Evolutionary conservation across 768 basidiomycete species (phyloP), one percentile per base, ranked within the genome.

Genomic region (Mycena chlorophos): DNA sequence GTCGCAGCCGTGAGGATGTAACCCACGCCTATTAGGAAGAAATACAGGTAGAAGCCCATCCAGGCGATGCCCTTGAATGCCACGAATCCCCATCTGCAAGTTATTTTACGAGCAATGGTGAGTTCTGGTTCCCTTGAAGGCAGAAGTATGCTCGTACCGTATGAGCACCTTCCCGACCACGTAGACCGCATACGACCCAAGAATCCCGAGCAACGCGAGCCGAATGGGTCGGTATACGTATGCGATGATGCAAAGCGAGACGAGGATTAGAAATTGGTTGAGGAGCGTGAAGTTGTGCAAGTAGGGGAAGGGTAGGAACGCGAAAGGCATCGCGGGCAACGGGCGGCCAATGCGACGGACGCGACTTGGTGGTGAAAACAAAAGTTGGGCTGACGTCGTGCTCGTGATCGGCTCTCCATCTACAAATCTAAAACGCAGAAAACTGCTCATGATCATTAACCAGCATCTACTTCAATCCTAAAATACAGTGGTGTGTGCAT

Each of bases 21-120:
- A 0, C 61, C 65, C 0, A 71, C 17, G 6, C 65, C 72, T 2
- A 69, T 51, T 39, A 67, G 53, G 59, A 74, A 69, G 61, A 69
- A 75, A 48, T 71, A 63, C 34, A 70, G 52, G 52, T 75, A 74
- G 52, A 75, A 75, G 1, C 73, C 72, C 46, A 73, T 58, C 70
- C 63, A 61, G 5, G 71, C 72, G 31, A 73, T 58, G 8, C 58
- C 67, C 40, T 72, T 73, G 60, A 71, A 68, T 8, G 68, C 28
- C 12, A 54, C 58, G 27, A 58, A 64, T 10, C 54, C 43, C 65
- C 67, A 68, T 46, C 60, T 58, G 27, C 5, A 12, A 34, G 17
- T 8, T 17, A 17, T 17, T 34, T 17, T 8, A 17, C 31, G 31
- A 17, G 31, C 31, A n/a, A n/a, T n/a, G n/a, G 31, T 34, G 10